A percentile compares a stretch with the other conserved stretches of the same genome.
Conservation (phyloP, 2,329 filamentous ascomycete genomes). For the Stagonosporopsis vannaccii region DNA sequence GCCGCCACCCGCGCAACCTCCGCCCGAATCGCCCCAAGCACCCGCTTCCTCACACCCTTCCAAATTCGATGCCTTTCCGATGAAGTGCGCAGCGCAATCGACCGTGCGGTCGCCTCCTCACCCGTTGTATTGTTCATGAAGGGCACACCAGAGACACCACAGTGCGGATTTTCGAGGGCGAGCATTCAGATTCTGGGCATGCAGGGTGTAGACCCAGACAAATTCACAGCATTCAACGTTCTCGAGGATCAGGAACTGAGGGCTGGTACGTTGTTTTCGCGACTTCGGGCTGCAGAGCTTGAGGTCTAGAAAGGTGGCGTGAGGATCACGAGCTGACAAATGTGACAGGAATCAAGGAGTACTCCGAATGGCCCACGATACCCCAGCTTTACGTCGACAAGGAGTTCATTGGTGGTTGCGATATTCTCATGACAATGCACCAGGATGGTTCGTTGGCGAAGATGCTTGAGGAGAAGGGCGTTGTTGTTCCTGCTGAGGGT, state of each 20-base stretch:
- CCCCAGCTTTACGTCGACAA: slow-evolving; percentile 94
- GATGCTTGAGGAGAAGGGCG: slow-evolving; percentile 88
- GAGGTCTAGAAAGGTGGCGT: background rate
- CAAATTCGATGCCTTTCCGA: slow-evolving; percentile 77
- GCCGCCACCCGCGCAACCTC: slow-evolving; percentile 41
- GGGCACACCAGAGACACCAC: slow-evolving; percentile 92
- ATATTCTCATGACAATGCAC: slow-evolving; percentile 97
- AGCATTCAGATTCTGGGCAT: slow-evolving; percentile 93
- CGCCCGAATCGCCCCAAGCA: slow-evolving; percentile 42
- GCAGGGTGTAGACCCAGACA: slow-evolving; percentile 92
- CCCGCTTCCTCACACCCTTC: slow-evolving; percentile 55
- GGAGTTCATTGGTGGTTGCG: slow-evolving; percentile 97
- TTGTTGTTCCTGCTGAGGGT: slow-evolving; percentile 67
- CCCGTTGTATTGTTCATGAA: slow-evolving; percentile 99
- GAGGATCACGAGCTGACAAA: slow-evolving; percentile 21
- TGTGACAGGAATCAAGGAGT: slow-evolving; percentile 89
- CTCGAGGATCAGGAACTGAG: slow-evolving; percentile 89
- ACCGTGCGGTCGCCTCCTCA: slow-evolving; percentile 84
- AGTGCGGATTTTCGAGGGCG: slow-evolving; percentile 95
- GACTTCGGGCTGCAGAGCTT: background rate
- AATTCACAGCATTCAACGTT: slow-evolving; percentile 99
- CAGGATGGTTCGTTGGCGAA: slow-evolving; percentile 93
- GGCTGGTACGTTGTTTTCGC: slow-evolving; percentile 62
- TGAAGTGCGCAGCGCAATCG: slow-evolving; percentile 81
- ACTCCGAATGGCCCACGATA: slow-evolving; percentile 98